Base-by-base conservation (phyloP, 768 basidiomycete genomes). In the Agrocybe chaxingu region DNA sequence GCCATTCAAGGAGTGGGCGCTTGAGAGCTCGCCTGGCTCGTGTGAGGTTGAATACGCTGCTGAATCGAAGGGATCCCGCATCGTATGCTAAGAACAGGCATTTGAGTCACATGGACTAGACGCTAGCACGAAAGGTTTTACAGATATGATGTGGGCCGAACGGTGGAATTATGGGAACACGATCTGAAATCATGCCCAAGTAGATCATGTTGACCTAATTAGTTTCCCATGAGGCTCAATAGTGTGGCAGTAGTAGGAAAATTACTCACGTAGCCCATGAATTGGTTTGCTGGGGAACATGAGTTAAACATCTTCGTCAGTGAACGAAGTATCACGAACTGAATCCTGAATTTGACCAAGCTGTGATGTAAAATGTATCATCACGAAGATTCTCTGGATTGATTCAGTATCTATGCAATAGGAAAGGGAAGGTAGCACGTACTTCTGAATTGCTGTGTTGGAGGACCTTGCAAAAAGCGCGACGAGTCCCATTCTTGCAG, bases 291-390 rank as follows among this genome's bases (percentile, higher is more conserved):
- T 70, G 48, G 2, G 24, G 24, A 24, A 24, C 5, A 24, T 1
- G 24, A 24, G 24, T 24, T 24, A 24, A 24, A 24, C 24, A 2
- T 24, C 5, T 3, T 24, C 24, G 24, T 24, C 24, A 24, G 5
- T 24, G 24, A 24, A 2, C 5, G 24, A 16, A 24, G 24, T 24
- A 24, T 24, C 24, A 68, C 73, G 52, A 49, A 75, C 75, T 82
- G 70, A 81, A 81, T 16, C 81, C 81, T 5, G 78, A 79, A 47
- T 71, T 75, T 4, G 75, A 65, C 78, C 78, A 81, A 9, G 78
- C 71, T 0, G 81, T 82, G 48, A 84, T 72, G 57, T 82, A 84
- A 52, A 74, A 62, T 1, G 67, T 70, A 50, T 80, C 77, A 38
- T 76, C 69, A 3, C 72, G 70, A 42, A 65, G 60, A 41, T 63